Evolutionary conservation across 495 filamentous ascomycete species (phyloP).

Genomic region (Daldinia vernicosa): DNA sequence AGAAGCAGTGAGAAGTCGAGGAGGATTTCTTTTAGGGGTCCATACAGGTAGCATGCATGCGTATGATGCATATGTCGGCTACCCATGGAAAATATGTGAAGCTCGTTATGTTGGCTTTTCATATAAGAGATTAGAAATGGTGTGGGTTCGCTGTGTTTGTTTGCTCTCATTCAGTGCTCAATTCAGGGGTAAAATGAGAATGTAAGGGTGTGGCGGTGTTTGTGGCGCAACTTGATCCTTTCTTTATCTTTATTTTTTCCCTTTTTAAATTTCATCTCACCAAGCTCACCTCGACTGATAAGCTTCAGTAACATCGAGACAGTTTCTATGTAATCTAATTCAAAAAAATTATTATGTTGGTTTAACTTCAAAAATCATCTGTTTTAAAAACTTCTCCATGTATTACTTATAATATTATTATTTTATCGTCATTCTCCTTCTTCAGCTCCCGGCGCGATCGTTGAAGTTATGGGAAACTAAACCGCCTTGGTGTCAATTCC

Average conservation of each 20-base stretch:
- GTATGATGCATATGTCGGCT: not conserved
- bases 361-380: conserved; percentile 23
- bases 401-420: conserved; percentile 23
- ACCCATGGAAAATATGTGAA: not conserved
- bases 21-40: not conserved
- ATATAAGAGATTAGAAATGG: not conserved
- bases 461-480: conserved; percentile 9
- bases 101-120: not conserved
- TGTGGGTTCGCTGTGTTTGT: not conserved
- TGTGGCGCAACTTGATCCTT: conserved; percentile 28
- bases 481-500: conserved; percentile 9
- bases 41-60: not conserved
- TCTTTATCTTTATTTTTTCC: not conserved
- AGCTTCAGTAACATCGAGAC: not conserved
- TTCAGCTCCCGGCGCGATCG: conserved; percentile 7
- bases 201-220: conserved; percentile 23
- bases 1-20: not conserved
- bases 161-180: conserved; percentile 1
- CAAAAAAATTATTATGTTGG: conserved; percentile 51
- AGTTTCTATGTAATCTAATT: conserved; percentile 18
- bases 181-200: conserved; percentile 15
- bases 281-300: conserved; percentile 6
- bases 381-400: conserved; percentile 20
- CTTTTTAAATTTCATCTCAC: conserved; percentile 8
- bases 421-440: conserved; percentile 11